These are phyloP conservation scores for Nicotiana attenuata DNA, from an alignment of 257 asterid genomes.

Conservation along the genomic window DNA sequence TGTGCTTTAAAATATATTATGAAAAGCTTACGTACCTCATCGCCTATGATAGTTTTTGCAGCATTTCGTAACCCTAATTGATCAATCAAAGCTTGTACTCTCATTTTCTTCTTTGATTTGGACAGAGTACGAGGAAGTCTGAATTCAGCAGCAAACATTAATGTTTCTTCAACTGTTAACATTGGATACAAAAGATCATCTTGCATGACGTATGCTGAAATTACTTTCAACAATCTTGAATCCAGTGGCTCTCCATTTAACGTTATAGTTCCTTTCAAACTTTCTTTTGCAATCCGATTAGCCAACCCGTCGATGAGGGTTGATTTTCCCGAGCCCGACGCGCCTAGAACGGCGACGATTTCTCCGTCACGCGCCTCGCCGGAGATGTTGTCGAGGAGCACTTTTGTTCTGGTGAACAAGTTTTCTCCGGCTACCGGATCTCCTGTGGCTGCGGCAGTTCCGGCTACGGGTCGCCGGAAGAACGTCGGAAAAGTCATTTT, in stretches of 20 bases:
- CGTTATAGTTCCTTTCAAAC: constrained; percentile 57
- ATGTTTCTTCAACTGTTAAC: constrained; percentile 79
- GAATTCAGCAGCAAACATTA: constrained; percentile 80
- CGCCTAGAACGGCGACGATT: constrained; percentile 76
- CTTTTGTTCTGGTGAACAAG: constrained; percentile 25
- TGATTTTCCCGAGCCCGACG: constrained; percentile 76
- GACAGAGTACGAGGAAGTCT: constrained; percentile 43
- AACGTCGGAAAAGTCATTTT: constrained; percentile 15
- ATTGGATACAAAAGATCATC: constrained; percentile 73
- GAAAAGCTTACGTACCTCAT: constrained; percentile 19
- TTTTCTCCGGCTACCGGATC: constrained; percentile 21
- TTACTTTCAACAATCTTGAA: constrained; percentile 50
- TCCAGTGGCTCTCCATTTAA: constrained; percentile 63
- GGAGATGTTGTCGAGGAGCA: constrained; percentile 50
- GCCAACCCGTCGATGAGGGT: constrained; percentile 71
- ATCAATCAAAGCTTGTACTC: constrained; percentile 25
- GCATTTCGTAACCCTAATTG: constrained; percentile 31
- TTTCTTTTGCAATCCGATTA: constrained; percentile 56
- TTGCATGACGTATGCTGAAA: constrained; percentile 82
- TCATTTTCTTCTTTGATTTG: constrained; percentile 19
- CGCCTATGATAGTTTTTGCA: constrained; percentile 30
- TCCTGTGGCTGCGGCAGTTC: not conserved
- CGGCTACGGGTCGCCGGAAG: not conserved
- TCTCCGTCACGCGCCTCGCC: constrained; percentile 79
- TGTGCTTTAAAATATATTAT: not conserved